Evolutionary conservation across 2,329 filamentous ascomycete genomes (phyloP).

Genomic region (Plectosphaerella cucumerina): DNA sequence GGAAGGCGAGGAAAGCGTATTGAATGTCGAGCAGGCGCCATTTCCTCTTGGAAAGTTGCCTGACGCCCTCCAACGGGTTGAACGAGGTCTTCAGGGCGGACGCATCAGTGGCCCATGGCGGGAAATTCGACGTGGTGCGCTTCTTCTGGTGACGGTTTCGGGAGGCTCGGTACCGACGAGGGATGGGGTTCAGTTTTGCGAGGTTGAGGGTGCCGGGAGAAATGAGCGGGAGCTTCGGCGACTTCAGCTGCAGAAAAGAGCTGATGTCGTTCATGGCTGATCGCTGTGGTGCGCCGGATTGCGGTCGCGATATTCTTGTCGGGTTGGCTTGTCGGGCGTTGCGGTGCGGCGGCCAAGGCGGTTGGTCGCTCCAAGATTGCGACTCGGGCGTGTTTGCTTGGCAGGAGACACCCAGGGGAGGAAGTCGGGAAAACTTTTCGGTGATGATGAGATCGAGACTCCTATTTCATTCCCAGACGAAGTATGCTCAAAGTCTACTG

Average conservation of each 20-base stretch:
- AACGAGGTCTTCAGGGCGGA: constrained; percentile 77
- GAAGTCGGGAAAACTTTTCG: neutral
- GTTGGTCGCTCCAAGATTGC: neutral
- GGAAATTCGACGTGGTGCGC: neutral
- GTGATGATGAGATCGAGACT: neutral
- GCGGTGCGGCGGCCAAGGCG: neutral
- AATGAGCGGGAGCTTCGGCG: constrained; percentile 31
- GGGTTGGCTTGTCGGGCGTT: neutral
- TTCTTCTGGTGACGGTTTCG: constrained; percentile 36
- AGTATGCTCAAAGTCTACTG: neutral
- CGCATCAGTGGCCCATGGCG: constrained; percentile 52
- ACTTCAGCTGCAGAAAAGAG: constrained; percentile 32
- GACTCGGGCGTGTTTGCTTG: neutral
- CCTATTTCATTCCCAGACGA: neutral
- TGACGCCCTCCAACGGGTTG: constrained; percentile 73
- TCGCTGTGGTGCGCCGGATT: constrained; percentile 4
- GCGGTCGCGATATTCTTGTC: neutral
- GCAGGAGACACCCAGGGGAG: neutral
- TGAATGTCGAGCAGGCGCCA: constrained; percentile 84
- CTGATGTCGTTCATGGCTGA: constrained; percentile 32
- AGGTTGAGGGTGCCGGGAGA: constrained; percentile 36
- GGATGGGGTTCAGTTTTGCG: constrained; percentile 37
- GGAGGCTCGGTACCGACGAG: constrained; percentile 32
- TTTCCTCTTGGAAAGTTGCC: constrained; percentile 68
- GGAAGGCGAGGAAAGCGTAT: constrained; percentile 68